Conservation (phyloP, 129 eudicot species). For the sunflower (Helianthus annuus) region DNA sequence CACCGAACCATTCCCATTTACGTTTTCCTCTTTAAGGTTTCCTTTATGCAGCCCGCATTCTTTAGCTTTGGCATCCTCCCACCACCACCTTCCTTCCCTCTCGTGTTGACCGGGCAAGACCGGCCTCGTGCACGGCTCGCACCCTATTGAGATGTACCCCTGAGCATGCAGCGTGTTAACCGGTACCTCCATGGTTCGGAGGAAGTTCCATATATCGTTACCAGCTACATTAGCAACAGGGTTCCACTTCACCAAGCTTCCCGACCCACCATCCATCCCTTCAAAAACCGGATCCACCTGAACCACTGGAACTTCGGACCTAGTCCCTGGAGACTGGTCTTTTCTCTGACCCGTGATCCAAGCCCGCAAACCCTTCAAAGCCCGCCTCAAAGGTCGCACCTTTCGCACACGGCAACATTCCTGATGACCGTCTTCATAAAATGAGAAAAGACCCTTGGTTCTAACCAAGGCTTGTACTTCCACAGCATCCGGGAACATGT, state of each 20-base stretch:
- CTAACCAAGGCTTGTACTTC: slow-evolving; percentile 90
- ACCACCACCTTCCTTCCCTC: slow-evolving; percentile 99
- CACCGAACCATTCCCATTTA: slow-evolving; percentile 41
- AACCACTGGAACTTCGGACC: slow-evolving; percentile 78
- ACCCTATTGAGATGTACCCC: slow-evolving; percentile 86
- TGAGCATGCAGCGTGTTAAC: slow-evolving; percentile 82
- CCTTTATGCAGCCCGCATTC: slow-evolving; percentile 95
- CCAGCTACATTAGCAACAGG: too few species aligned
- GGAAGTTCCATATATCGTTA: slow-evolving; percentile 63
- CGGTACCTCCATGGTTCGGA: slow-evolving; percentile 80
- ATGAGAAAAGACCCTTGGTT: slow-evolving; percentile 78
- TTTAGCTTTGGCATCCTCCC: slow-evolving; percentile 98
- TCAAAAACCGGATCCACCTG: slow-evolving; percentile 69
- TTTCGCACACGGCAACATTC: slow-evolving; percentile 96
- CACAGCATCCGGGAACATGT: slow-evolving; percentile 92
- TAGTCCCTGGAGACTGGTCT: slow-evolving; percentile 94
- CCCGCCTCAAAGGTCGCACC: slow-evolving; percentile 85
- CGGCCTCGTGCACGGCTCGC: slow-evolving; percentile 96
- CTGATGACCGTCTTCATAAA: slow-evolving; percentile 94
- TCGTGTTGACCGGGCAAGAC: slow-evolving; percentile 95
- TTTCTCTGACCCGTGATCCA: slow-evolving; percentile 97
- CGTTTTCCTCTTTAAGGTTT: slow-evolving; percentile 62
- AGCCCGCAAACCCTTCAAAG: slow-evolving; percentile 82
- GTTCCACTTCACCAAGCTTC: too few species aligned
- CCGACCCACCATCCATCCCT: too few species aligned